A percentile compares a stretch with the other conserved stretches of the same genome.
Evolutionary conservation across 2,329 filamentous ascomycete species (phyloP).

Genomic region (Claviceps monticola): DNA sequence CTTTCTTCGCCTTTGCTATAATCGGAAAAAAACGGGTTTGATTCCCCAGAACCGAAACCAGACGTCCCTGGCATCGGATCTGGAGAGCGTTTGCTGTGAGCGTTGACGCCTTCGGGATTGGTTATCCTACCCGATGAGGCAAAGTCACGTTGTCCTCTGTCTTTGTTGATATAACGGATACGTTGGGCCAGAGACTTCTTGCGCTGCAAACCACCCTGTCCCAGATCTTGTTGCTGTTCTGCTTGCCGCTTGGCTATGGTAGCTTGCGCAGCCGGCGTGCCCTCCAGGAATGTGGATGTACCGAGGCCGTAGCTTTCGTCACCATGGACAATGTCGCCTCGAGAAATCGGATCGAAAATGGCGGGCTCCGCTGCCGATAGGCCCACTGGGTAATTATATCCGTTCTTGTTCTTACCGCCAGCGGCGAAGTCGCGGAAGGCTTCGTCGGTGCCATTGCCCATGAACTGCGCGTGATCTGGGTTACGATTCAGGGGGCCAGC

Average conservation of each 20-base stretch:
- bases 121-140: conserved; percentile 43
- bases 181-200: conserved; percentile 94
- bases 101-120: conserved; percentile 37
- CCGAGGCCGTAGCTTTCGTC: conserved; percentile 73
- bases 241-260: conserved; percentile 65
- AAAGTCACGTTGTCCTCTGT: conserved; percentile 50
- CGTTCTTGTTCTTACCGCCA: conserved; percentile 17
- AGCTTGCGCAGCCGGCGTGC: conserved; percentile 70
- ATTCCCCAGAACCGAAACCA: conserved; percentile 18
- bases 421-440: conserved; percentile 69
- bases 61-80: conserved; percentile 21
- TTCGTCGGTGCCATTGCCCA: conserved; percentile 68
- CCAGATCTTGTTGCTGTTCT: conserved; percentile 47
- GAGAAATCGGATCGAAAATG: conserved; percentile 55
- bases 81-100: conserved; percentile 23
- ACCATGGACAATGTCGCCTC: conserved; percentile 65
- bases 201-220: conserved; percentile 52
- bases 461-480: conserved; percentile 75
- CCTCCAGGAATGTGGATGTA: conserved; percentile 91
- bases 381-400: conserved; percentile 7
- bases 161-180: conserved; percentile 69
- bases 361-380: conserved; percentile 25
- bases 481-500: conserved; percentile 69
- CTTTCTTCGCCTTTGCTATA: conserved; percentile 46
- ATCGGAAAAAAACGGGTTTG: conserved; percentile 75